Evolutionary conservation across 2,329 filamentous ascomycete species (phyloP), one percentile per base, ranked within the genome.

Genomic region (Phaeophleospora eucalypticola): DNA sequence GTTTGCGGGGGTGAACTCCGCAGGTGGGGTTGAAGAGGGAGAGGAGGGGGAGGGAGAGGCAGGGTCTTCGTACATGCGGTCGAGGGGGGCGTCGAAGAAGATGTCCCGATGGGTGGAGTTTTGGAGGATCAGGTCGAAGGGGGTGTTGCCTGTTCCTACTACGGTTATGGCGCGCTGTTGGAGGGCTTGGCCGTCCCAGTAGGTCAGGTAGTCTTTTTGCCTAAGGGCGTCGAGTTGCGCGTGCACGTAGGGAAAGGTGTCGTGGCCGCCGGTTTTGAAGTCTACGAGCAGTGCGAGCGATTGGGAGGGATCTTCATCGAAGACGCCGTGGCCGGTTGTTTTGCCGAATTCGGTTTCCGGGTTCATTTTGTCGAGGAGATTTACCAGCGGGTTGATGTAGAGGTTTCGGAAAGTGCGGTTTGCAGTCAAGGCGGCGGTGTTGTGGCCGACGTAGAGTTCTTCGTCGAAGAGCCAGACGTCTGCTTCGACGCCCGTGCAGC

Each of bases 71-170:
- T 66, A 63, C 63, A 73, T 60, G 55, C 67, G 59, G 45, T 72
- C 65, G 0, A 86, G 70, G 0, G 82, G 82, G 0, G 83, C 83
- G 55, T 87, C 84, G 59, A 81, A 56, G 58, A 63, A 66, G 45
- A 80, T 69, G 62, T 86, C 81, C 21, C 80, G 57, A 51, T 79
- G 74, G 1, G 74, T 78, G 4, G 67, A 55, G 57, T 80, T 79
- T n/a, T 68, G 63, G 3, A 73, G 66, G 8, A 86, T 58, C 7
- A 76, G 59, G 45, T 80, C 72, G 57, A 84, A 82, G 0, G 77
- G 80, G 0, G 80, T 76, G 53, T 79, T 78, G 10, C 86, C 85
- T 1, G 83, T 86, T 1, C 78, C 82, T 2, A 89, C 82, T 2
- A 88, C 77, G 0, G 84, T 88, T 29, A 89, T 66, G 1, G 81